Base-by-base conservation (phyloP, 208 protist genomes). In the Novymonas esmeraldas region DNA sequence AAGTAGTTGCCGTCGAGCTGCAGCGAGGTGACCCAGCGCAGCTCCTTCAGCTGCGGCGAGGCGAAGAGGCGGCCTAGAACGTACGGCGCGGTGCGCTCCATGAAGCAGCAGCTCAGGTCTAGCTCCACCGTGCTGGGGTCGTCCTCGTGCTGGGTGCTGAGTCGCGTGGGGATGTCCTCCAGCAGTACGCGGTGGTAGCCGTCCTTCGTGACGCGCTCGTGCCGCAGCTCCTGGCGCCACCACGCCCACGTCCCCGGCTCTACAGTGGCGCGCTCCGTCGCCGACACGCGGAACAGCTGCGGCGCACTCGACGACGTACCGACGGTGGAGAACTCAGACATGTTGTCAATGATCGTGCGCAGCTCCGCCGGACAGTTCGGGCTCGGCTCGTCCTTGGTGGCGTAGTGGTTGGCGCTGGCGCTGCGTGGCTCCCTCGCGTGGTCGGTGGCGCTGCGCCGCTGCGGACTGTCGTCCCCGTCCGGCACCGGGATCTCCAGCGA, bases 1-100 rank as follows among this genome's bases (percentile, higher is more conserved):
- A 93, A 89, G 74, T 93, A 92, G 64, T 95, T 95, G 31, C 86
- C 84, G 64, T 90, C 85, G 34, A 95, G 79, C 0, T 86, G 84
- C 29, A 95, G 75, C 38, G 84, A 81, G 18, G 89, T 93, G 46
- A 95, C 75, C 76, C 77, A 87, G 16, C 79, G 78, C 52, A 95
- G 48, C 67, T 95, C 82, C 39, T 31, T 31, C 28, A 89, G 67
- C 56, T 78, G 70, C 24, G 73, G 70, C 55, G 84, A 85, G 16
- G 82, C 60, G 54, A 95, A 61, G 24, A 95, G 76, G 18, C 73
- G 63, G 3, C 82, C 86, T 29, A 95, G 59, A 38, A 87, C 71
- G 75, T 87, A 91, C 36, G 89, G 89, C 24, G 86, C 89, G 16
- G 82, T 83, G 28, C 77, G 83, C 68, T 91, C 86, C 76, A 95